Conservation (phyloP, 257 asterid species). For the Lantana camara region DNA sequence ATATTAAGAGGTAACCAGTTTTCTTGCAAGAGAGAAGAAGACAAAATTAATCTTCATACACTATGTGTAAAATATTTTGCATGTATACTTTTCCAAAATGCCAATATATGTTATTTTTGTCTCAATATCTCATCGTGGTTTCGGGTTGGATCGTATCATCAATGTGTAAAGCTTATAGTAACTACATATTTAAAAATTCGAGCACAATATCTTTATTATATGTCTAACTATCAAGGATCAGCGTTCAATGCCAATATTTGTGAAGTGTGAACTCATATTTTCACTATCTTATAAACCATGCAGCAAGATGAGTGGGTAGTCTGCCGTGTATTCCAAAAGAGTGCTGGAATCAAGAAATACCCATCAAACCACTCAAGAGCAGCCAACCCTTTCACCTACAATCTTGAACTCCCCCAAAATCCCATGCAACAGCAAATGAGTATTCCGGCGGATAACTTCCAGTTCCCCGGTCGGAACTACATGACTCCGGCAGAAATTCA, state of each 20-base stretch:
- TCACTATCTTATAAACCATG: too few relatives aligned
- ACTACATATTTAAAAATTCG: too few relatives aligned
- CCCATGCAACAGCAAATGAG: conserved; percentile 47
- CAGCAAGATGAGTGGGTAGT: conserved; percentile 99
- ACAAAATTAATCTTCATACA: not conserved
- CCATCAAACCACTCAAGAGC: conserved; percentile 61
- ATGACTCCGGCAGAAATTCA: conserved; percentile 62
- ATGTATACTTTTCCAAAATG: too few relatives aligned
- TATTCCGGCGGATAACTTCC: conserved; percentile 46
- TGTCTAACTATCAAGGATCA: too few relatives aligned
- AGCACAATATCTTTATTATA: too few relatives aligned
- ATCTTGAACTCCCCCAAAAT: conserved; percentile 44
- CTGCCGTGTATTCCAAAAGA: conserved; percentile 89
- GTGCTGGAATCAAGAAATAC: conserved; percentile 65
- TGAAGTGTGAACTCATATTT: too few relatives aligned
- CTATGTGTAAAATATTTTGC: too few relatives aligned
- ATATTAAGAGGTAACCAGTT: not conserved
- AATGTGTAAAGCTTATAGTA: too few relatives aligned
- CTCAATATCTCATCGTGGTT: too few relatives aligned
- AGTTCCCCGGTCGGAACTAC: conserved; percentile 50
- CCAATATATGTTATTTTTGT: too few relatives aligned
- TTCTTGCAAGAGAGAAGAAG: conserved; percentile 12
- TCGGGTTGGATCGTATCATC: too few relatives aligned
- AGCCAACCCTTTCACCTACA: conserved; percentile 49
- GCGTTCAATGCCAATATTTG: too few relatives aligned